Evolutionary conservation across 106 monocot genomes (phyloP).

Genomic region (Gastrodia elata): DNA sequence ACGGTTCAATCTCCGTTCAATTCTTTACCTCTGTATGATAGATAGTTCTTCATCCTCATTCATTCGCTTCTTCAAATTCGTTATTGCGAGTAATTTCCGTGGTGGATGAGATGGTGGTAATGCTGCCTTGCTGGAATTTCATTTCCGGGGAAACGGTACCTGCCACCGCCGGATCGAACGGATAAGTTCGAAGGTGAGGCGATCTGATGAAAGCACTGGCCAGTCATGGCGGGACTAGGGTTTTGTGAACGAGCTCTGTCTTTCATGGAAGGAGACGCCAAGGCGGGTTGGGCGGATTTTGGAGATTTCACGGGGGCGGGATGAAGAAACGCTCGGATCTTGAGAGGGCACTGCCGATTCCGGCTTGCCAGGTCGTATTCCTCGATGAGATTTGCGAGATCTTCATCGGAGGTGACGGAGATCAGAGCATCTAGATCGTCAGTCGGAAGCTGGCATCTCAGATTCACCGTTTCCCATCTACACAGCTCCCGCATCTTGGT

Average conservation of each 20-base stretch:
- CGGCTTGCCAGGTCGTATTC: slow-evolving; percentile 59
- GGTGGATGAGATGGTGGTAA: slow-evolving; percentile 26
- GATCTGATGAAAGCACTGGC: slow-evolving; percentile 9
- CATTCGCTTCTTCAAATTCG: background rate
- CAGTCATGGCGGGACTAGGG: background rate
- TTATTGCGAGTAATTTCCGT: slow-evolving; percentile 30
- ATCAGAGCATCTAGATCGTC: slow-evolving; percentile 78
- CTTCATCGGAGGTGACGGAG: slow-evolving; percentile 63
- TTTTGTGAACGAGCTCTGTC: background rate
- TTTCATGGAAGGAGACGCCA: background rate
- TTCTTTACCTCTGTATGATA: background rate
- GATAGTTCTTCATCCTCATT: background rate
- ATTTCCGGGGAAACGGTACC: slow-evolving; percentile 6
- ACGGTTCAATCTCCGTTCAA: slow-evolving; percentile 1
- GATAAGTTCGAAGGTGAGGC: background rate
- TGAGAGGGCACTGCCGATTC: slow-evolving; percentile 18
- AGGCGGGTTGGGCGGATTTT: slow-evolving; percentile 1
- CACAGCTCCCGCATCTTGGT: slow-evolving; percentile 57
- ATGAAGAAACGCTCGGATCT: slow-evolving; percentile 71
- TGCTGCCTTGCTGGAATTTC: background rate
- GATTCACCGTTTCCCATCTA: slow-evolving; percentile 27
- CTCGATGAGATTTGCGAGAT: slow-evolving; percentile 65
- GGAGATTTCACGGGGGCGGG: slow-evolving; percentile 8
- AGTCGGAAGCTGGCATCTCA: slow-evolving; percentile 75
- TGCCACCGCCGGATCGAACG: background rate